Conservation (phyloP, 345 rosid genomes). For the Aegle marmelos region DNA sequence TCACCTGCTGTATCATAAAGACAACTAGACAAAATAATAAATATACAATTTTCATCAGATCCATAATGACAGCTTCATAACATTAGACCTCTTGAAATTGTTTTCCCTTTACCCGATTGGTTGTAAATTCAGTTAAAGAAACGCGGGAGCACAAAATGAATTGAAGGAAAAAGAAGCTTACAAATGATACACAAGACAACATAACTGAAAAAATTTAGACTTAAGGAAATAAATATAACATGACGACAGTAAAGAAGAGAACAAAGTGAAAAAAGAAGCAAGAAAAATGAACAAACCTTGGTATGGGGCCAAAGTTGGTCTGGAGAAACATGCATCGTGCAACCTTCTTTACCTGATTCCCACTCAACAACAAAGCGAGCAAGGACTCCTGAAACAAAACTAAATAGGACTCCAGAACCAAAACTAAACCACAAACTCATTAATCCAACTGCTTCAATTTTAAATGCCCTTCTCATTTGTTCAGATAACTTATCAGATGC, state of each 20-base stretch:
- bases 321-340: constrained; percentile 99
- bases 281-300: constrained; percentile 46
- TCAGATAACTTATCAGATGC: constrained; percentile 70
- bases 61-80: not conserved
- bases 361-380: constrained; percentile 99
- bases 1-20: not conserved
- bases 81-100: not conserved
- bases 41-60: not conserved
- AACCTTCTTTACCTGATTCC: constrained; percentile 96
- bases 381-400: constrained; percentile 83
- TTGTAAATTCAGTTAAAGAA: not conserved
- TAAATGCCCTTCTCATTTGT: constrained; percentile 84
- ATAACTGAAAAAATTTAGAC: not conserved
- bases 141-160: not conserved
- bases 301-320: constrained; percentile 99
- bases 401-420: constrained; percentile 84
- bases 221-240: not conserved
- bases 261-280: not conserved
- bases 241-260: not conserved
- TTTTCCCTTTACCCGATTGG: not conserved
- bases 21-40: not conserved
- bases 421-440: constrained; percentile 98
- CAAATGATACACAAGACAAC: not conserved
- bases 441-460: constrained; percentile 92
- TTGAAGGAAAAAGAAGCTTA: not conserved